Conservation (phyloP, 495 filamentous ascomycete species). For the Physcia stellaris region DNA sequence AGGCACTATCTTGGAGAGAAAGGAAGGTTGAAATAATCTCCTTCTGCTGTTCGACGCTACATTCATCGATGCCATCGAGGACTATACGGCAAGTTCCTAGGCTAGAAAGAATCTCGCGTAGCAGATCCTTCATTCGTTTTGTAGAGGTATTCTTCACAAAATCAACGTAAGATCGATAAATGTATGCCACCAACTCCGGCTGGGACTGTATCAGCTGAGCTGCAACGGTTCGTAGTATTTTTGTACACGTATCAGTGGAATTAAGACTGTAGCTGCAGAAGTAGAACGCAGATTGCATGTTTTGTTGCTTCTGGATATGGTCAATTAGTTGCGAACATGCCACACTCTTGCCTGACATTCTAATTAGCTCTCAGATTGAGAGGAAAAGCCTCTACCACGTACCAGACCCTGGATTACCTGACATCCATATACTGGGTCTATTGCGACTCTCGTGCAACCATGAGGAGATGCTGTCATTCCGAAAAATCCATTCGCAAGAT, state of each 20-base stretch:
- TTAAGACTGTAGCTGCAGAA: constrained; percentile 1
- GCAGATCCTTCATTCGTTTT: constrained; percentile 1
- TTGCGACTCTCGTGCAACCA: constrained; percentile 4
- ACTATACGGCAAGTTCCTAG: background rate
- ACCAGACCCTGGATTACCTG: constrained; percentile 9
- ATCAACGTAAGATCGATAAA: constrained; percentile 2
- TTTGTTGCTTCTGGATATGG: background rate
- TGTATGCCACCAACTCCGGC: background rate
- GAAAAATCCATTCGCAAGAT: constrained; percentile 9
- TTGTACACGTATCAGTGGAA: background rate
- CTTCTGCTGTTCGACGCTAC: background rate
- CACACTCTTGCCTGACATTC: too few species aligned
- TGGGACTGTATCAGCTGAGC: constrained; percentile 4
- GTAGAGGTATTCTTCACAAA: background rate
- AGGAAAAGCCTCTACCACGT: too few species aligned
- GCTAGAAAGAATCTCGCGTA: background rate
- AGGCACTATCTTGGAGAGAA: background rate
- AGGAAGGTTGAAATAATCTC: constrained; percentile 2
- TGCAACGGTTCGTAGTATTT: constrained; percentile 4
- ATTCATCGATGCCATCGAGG: constrained; percentile 8
- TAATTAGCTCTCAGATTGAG: too few species aligned
- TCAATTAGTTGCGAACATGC: constrained; percentile 3
- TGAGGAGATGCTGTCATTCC: background rate
- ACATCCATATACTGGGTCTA: constrained; percentile 3
- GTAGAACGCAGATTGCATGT: constrained; percentile 1